phyloP scores from a whole-genome alignment of 2,329 filamentous ascomycete species.

The Lasiodiplodia citricola region DNA sequence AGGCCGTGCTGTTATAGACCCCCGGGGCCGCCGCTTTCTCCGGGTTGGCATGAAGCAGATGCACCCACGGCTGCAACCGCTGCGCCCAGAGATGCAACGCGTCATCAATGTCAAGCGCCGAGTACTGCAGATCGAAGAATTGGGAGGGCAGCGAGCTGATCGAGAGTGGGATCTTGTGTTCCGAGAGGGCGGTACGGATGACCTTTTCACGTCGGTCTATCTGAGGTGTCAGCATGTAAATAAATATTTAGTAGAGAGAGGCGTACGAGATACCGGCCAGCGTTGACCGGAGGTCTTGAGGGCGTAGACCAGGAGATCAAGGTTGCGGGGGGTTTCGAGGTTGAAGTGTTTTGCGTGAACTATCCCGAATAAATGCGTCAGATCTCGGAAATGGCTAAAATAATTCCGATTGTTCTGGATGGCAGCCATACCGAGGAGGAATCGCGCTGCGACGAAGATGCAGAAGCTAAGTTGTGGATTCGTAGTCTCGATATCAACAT shows the following conservation, averaged over 20 bases:
- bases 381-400: conserved; percentile 29
- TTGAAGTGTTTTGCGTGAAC: conserved; percentile 37
- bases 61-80: conserved; percentile 25
- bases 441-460: conserved; percentile 36
- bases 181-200: conserved; percentile 35
- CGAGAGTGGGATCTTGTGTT: conserved; percentile 33
- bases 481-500: conserved; percentile 33
- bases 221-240: neutral
- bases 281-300: conserved; percentile 35
- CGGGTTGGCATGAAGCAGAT: conserved; percentile 2
- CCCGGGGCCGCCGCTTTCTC: neutral
- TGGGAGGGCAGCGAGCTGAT: conserved; percentile 34
- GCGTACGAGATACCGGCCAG: conserved; percentile 30
- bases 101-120: conserved; percentile 37
- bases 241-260: neutral
- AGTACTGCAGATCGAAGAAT: conserved; percentile 37
- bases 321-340: conserved; percentile 32
- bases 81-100: conserved; percentile 34
- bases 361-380: neutral
- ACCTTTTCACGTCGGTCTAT: conserved; percentile 34
- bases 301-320: conserved; percentile 35
- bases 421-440: conserved; percentile 31
- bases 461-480: conserved; percentile 34
- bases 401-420: neutral
- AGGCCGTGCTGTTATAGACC: neutral